Base-by-base conservation (phyloP, 176 grass and related monocot species). In the Leersia perrieri region DNA sequence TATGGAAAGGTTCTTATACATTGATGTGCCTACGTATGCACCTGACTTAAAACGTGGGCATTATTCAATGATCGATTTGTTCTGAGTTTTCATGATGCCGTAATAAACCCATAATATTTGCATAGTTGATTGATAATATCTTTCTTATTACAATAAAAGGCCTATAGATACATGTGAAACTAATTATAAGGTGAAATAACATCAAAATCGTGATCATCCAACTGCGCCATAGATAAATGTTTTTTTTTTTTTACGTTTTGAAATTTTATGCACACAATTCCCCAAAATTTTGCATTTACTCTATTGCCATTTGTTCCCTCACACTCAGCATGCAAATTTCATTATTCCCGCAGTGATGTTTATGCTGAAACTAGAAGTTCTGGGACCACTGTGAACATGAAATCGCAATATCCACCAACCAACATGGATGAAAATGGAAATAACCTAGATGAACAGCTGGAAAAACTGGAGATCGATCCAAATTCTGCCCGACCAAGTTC, bases 331-430 rank as follows among this genome's bases (percentile, higher is more conserved):
- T 25, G 62, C 12, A 76, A 32, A 2, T 33, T 62, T 70, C 31
- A 16, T 38, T 55, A 42, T 71, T 66, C 20, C 31, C 64, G 40
- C 66, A 82, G 66, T 57, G 79, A 53, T 8, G 13, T 33, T 87
- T 13, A 65, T 30, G 73, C 45, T 41, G 30, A 82, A 77, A 60
- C 63, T 14, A 30, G 39, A 38, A 60, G 11, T 41, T 68, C 33
- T 25, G 26, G 66, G 47, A 75, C 62, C 34, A 20, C 0, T 1
- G 63, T 15, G 18, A 25, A 10, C 72, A 72, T 20, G n/a, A 29
- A 53, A 75, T 40, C 3, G 25, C 11, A 47, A 41, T 16, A n/a
- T 25, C 4, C 26, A 33, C 16, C 72, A 26, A 60, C 29, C 45
- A 76, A 44, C 20, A 9, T 16, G 26, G 22, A 2, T 1, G 63